Base-by-base conservation (phyloP, 2,329 filamentous ascomycete species). In the Pyrenophora tritici-repentis region DNA sequence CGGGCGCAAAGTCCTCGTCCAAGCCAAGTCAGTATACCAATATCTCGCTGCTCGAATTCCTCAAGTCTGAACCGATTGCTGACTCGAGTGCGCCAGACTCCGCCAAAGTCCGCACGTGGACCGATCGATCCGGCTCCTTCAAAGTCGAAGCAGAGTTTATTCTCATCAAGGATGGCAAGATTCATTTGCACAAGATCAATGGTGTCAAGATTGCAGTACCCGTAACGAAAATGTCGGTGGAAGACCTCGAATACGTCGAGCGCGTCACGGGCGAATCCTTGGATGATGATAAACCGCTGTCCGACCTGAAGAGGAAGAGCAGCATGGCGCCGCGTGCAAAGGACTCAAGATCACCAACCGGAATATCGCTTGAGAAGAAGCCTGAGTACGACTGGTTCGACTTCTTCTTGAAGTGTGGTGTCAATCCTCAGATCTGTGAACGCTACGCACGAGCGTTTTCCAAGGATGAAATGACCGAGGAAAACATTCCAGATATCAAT, bases 151-250 rank as follows among this genome's bases (percentile, higher is more conserved):
- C 94, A 13, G 91, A 99, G 71, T 99, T 97, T 68, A 85, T 99
- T 43, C 93, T 91, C 22, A 82, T 97, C 44, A 91, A 91, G 72
- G 94, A 97, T 70, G 91, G 92, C 58, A 97, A 97, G 75, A 95
- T 99, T 60, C 95, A 99, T 74, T 80, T 99, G 17, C 94, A 99
- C 79, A 99, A 99, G 78, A 83, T 91, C 76, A 99, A 99, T 70
- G 94, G 94, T 32, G 91, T 99, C 65, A 97, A 97, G 75, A 99
- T 99, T 74, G 94, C 94, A 7, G 94, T 99, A 3, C 94, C 94
- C 2, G 85, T 97, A 22, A 81, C 86, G 33, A 99, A 99, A 73
- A 99, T 99, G 94, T 95, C 93, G 1, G 82, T 91, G 35, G 89
- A 93, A 67, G 94, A 99, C 75, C 81, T 99, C 33, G 93, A 97